A percentile compares a stretch with the other conserved stretches of the same genome.
phyloP scores from a whole-genome alignment of 1,139 yeast species.

The Hansenula anomala region DNA sequence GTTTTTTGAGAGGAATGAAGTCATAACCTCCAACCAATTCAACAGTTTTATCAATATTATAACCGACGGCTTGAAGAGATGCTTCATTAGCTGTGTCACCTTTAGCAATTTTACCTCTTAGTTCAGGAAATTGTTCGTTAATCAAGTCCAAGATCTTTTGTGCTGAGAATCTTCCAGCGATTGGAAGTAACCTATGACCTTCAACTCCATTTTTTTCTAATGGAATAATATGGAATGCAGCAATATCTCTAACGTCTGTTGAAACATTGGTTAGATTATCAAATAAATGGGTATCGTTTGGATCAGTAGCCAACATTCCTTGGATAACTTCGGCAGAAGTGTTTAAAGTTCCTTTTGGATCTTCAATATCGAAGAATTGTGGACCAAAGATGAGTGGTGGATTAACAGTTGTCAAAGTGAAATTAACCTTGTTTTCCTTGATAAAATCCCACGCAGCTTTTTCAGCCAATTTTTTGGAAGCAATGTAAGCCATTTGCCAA shows the following conservation, averaged over 20 bases:
- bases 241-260: slow-evolving; percentile 43
- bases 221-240: slow-evolving; percentile 35
- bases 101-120: slow-evolving; percentile 34
- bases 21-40: slow-evolving; percentile 31
- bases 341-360: slow-evolving; percentile 25
- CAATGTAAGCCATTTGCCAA: slow-evolving; percentile 10
- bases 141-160: slow-evolving; percentile 31
- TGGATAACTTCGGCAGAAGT: slow-evolving; percentile 30
- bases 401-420: slow-evolving; percentile 35
- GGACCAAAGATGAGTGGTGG: slow-evolving; percentile 44
- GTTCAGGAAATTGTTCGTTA: slow-evolving; percentile 26
- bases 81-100: slow-evolving; percentile 31
- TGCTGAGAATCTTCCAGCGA: slow-evolving; percentile 11
- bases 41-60: slow-evolving; percentile 33
- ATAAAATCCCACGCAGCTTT: slow-evolving; percentile 48
- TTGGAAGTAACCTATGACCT: slow-evolving; percentile 30
- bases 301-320: slow-evolving; percentile 7
- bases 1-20: slow-evolving; percentile 33
- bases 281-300: slow-evolving; percentile 13
- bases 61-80: slow-evolving; percentile 17
- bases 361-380: slow-evolving; percentile 29
- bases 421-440: slow-evolving; percentile 24
- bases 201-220: slow-evolving; percentile 28
- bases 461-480: slow-evolving; percentile 45
- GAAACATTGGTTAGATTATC: slow-evolving; percentile 17